A percentile compares a stretch with the other conserved stretches of the same genome.
Conservation (phyloP, 2,329 filamentous ascomycete genomes). For the Grosmannia clavigera region DNA sequence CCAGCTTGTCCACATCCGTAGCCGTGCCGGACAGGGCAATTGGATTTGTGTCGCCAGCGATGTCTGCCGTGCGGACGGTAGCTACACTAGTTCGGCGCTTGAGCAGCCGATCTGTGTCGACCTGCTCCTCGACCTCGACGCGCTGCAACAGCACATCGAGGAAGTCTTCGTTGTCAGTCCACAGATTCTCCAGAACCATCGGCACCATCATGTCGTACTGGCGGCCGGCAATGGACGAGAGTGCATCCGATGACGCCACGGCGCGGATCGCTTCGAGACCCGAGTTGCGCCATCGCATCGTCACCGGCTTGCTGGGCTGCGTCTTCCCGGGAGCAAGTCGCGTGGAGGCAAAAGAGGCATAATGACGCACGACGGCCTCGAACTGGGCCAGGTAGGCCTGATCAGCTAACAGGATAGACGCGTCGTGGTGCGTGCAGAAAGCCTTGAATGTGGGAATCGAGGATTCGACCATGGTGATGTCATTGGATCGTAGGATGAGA, state of each 20-base stretch:
- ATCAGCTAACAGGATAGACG: constrained; percentile 72
- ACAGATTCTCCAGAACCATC: constrained; percentile 76
- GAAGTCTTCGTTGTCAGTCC: constrained; percentile 59
- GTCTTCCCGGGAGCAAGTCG: constrained; percentile 38
- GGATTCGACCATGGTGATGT: constrained; percentile 87
- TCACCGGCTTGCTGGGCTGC: constrained; percentile 55
- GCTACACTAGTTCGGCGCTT: constrained; percentile 66
- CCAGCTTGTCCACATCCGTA: constrained; percentile 76
- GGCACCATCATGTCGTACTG: constrained; percentile 73
- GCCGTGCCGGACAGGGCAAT: constrained; percentile 69
- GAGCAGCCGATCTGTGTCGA: constrained; percentile 49
- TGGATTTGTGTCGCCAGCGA: constrained; percentile 48
- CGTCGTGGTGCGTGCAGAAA: constrained; percentile 82
- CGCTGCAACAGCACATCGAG: constrained; percentile 56
- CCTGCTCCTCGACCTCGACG: constrained; percentile 54
- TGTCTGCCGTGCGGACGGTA: constrained; percentile 61
- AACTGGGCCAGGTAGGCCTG: constrained; percentile 74
- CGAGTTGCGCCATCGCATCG: constrained; percentile 64
- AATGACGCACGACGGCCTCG: constrained; percentile 66
- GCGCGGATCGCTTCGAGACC: constrained; percentile 70
- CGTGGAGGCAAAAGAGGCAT: constrained; percentile 67
- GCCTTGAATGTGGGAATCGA: constrained; percentile 76
- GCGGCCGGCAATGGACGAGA: constrained; percentile 61
- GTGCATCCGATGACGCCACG: constrained; percentile 65
- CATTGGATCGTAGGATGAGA: constrained; percentile 69